These are phyloP conservation scores for Fusarium sambucinum DNA, from an alignment of 2,329 filamentous ascomycete species.

Conservation along the genomic window DNA sequence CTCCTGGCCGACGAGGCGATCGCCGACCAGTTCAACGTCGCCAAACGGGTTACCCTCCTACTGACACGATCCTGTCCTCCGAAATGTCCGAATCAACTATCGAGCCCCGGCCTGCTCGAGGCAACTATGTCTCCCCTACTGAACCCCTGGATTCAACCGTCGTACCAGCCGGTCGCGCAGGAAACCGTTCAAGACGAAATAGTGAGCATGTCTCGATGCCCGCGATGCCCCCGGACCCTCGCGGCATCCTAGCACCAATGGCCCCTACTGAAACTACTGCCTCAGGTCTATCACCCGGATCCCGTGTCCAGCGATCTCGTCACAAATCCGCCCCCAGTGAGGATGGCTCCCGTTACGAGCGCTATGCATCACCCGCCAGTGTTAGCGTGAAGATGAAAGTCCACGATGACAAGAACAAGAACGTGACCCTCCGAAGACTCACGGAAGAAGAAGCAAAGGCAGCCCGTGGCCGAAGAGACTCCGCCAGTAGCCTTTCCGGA, in stretches of 20 bases:
- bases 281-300: conserved; percentile 50
- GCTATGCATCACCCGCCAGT: conserved; percentile 58
- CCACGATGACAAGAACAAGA: conserved; percentile 70
- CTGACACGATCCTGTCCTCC: conserved; percentile 48
- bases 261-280: conserved; percentile 48
- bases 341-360: conserved; percentile 55
- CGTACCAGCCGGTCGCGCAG: conserved; percentile 40
- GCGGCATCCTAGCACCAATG: conserved; percentile 54
- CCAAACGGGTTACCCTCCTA: conserved; percentile 46
- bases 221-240: conserved; percentile 65
- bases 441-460: conserved; percentile 70
- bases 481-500: conserved; percentile 68
- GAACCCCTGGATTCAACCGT: conserved; percentile 27
- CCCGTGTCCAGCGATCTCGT: conserved; percentile 58
- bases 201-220: conserved; percentile 63
- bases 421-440: conserved; percentile 71
- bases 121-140: conserved; percentile 45
- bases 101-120: conserved; percentile 48
- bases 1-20: conserved; percentile 57
- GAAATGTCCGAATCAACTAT: conserved; percentile 55
- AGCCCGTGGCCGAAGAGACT: conserved; percentile 61
- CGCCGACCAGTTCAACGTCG: conserved; percentile 51
- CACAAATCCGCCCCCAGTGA: conserved; percentile 60
- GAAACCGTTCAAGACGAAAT: conserved; percentile 58
- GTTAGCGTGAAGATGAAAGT: conserved; percentile 71